phyloP scores from a whole-genome alignment of 108 stramenopile species.

The Aurantiochytrium sp. region DNA sequence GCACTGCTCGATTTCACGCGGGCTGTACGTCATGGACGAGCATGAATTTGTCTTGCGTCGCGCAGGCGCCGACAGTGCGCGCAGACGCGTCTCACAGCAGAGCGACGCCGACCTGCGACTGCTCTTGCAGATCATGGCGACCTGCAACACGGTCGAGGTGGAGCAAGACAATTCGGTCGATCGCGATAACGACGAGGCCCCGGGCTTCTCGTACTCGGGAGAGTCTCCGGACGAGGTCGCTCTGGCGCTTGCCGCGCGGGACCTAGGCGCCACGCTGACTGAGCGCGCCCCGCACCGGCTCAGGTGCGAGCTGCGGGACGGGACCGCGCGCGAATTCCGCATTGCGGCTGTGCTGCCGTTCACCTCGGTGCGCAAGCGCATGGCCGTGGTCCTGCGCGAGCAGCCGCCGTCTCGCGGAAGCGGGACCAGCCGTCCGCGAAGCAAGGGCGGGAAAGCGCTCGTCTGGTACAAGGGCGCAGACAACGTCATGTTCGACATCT shows the following conservation, averaged over 20 bases:
- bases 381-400: constrained; percentile 41
- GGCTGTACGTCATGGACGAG: constrained; percentile 44
- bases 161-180: neutral
- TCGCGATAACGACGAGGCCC: neutral
- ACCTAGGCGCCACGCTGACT: neutral
- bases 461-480: constrained; percentile 59
- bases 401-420: neutral
- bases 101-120: neutral
- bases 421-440: neutral
- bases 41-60: too few relatives aligned
- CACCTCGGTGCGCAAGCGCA: constrained; percentile 45
- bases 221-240: constrained; percentile 39
- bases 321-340: neutral
- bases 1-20: constrained; percentile 80
- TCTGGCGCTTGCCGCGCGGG: neutral
- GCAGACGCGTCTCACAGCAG: neutral
- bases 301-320: neutral
- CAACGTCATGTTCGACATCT: constrained; percentile 44
- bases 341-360: neutral
- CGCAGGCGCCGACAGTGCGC: neutral
- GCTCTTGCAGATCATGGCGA: constrained; percentile 58
- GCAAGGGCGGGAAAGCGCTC: constrained; percentile 1
- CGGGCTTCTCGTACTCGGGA: constrained; percentile 42
- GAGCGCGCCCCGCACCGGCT: neutral
- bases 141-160: constrained; percentile 53